Percentiles rank a stretch among this genome's conserved stretches.
Evolutionary conservation across 192 early-diverging fungal species (phyloP).

Genomic region (Podila clonocystis): DNA sequence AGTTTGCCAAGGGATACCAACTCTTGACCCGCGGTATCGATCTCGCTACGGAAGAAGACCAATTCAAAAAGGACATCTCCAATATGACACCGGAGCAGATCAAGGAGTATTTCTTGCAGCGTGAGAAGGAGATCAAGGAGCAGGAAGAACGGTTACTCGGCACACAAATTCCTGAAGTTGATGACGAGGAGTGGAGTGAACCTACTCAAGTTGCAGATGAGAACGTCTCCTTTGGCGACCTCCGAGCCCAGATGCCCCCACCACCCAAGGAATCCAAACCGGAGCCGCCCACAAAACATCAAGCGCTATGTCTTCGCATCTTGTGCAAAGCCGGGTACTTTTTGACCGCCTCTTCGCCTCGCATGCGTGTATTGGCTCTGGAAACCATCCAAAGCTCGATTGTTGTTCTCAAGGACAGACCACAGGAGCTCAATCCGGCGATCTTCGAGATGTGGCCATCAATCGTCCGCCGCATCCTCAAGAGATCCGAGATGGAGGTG

Average conservation of each 20-base stretch:
- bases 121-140: conserved; percentile 19
- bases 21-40: conserved; percentile 8
- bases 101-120: conserved; percentile 25
- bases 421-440: conserved; percentile 56
- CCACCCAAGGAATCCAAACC: conserved; percentile 6
- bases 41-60: background rate
- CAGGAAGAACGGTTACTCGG: conserved; percentile 18
- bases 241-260: conserved; percentile 21
- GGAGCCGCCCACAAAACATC: conserved; percentile 45
- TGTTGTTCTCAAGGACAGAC: conserved; percentile 45
- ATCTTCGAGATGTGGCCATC: conserved; percentile 61
- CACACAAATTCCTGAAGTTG: background rate
- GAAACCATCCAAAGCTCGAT: conserved; percentile 46
- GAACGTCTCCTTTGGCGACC: conserved; percentile 11
- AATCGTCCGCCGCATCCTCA: conserved; percentile 47
- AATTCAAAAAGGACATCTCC: conserved; percentile 11
- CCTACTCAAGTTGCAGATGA: conserved; percentile 13
- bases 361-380: conserved; percentile 55
- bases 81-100: conserved; percentile 37
- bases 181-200: conserved; percentile 10
- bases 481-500: conserved; percentile 25
- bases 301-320: conserved; percentile 55
- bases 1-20: conserved; percentile 22
- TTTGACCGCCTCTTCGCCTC: conserved; percentile 57
- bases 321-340: conserved; percentile 60